A percentile compares a stretch with the other conserved stretches of the same genome.
Evolutionary conservation across 179 eudicot genomes (phyloP).

Genomic region (Heliamphora ciliata): DNA sequence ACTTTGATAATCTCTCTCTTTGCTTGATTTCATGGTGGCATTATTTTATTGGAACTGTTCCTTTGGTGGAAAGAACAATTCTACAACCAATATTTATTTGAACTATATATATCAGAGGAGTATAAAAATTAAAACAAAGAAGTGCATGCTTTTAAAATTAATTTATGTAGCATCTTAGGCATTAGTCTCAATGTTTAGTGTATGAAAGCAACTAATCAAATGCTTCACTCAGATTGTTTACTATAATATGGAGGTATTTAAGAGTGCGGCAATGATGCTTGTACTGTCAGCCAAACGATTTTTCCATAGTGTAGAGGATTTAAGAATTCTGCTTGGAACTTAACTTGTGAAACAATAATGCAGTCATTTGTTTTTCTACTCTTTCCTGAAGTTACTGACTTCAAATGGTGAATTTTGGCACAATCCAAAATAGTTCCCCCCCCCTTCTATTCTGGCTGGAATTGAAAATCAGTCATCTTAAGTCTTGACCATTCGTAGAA

Average conservation of each 20-base stretch:
- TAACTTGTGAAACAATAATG: background rate
- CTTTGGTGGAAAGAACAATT: background rate
- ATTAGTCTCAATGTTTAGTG: background rate
- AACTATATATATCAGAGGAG: background rate
- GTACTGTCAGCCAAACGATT: background rate
- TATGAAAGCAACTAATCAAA: constrained; percentile 10
- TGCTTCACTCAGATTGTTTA: background rate
- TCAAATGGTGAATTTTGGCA: background rate
- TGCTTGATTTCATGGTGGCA: background rate
- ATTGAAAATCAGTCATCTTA: background rate
- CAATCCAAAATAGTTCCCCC: background rate
- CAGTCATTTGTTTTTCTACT: background rate
- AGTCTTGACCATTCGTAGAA: background rate
- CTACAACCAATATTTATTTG: background rate
- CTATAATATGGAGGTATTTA: background rate
- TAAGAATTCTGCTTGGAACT: background rate
- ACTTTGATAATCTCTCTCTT: background rate
- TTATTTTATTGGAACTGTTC: background rate
- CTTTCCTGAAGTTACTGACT: background rate
- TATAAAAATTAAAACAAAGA: background rate
- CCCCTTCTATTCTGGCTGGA: background rate
- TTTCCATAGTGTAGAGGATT: background rate
- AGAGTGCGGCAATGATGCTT: background rate
- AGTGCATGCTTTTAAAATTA: background rate
- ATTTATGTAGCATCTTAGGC: background rate